Conservation (phyloP, 2,329 filamentous ascomycete genomes). For the Penicillium sp. region DNA sequence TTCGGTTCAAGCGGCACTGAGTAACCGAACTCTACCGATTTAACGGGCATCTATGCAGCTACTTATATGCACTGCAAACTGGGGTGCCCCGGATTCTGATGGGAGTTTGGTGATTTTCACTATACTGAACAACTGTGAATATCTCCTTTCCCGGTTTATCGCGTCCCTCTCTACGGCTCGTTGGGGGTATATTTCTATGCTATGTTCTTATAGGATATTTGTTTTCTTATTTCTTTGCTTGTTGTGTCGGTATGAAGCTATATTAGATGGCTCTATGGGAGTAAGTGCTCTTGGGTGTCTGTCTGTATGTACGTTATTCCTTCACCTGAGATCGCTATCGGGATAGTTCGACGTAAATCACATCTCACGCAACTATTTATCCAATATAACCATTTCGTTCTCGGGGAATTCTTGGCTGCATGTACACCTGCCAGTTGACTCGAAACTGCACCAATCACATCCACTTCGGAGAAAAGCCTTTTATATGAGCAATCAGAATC, state of each 20-base stretch:
- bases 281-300: no score
- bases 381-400: not conserved
- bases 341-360: not conserved
- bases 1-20: slow-evolving; percentile 19
- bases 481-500: not conserved
- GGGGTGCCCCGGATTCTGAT: not conserved
- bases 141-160: no score
- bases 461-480: not conserved
- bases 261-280: no score
- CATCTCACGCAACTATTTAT: not conserved
- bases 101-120: not conserved
- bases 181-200: no score
- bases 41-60: not conserved
- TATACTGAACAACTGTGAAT: not conserved
- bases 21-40: slow-evolving; percentile 25
- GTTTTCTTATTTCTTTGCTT: no score
- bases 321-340: no score
- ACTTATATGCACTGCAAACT: not conserved
- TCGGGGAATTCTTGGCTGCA: not conserved
- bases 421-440: not conserved
- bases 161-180: no score
- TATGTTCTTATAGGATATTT: no score
- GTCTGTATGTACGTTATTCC: no score
- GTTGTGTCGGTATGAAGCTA: no score
- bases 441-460: not conserved